Evolutionary conservation across 805 yeast genomes (phyloP).

Genomic region (Kockiozyma suomiensis): DNA sequence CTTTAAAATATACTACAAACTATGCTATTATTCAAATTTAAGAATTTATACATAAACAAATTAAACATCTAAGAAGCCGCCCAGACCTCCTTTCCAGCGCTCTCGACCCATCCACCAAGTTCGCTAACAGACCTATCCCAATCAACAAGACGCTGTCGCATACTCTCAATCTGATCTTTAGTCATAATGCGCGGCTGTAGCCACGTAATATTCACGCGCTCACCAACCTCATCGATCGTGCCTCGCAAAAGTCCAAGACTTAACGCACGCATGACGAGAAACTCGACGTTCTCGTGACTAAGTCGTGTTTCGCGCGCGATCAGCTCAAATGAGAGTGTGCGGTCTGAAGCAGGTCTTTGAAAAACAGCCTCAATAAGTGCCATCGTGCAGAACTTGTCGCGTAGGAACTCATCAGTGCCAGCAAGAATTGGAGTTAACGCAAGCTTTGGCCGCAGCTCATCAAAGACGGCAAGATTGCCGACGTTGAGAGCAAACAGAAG

Average conservation of each 20-base stretch:
- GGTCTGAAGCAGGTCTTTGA: constrained; percentile 68
- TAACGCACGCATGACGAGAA: constrained; percentile 86
- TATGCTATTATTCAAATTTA: too few species aligned
- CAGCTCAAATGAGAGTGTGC: constrained; percentile 71
- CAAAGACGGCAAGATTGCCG: constrained; percentile 74
- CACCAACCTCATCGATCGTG: constrained; percentile 82
- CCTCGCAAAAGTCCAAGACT: constrained; percentile 83
- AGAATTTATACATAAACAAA: neutral
- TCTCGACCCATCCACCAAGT: constrained; percentile 63
- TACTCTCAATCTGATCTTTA: constrained; percentile 70
- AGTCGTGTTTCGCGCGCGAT: constrained; percentile 73
- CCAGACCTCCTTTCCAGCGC: constrained; percentile 55
- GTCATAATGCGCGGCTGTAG: constrained; percentile 94
- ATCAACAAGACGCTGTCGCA: constrained; percentile 68
- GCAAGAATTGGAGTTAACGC: constrained; percentile 59
- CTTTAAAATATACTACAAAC: too few species aligned
- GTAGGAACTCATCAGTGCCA: constrained; percentile 64
- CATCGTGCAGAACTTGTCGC: constrained; percentile 91
- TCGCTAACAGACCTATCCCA: constrained; percentile 80
- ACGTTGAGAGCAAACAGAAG: constrained; percentile 70
- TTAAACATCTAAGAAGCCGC: constrained; percentile 17
- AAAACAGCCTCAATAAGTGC: constrained; percentile 87
- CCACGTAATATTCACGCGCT: constrained; percentile 83
- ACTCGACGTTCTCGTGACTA: constrained; percentile 75
- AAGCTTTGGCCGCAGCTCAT: constrained; percentile 49